A percentile compares a stretch with the other conserved stretches of the same genome.
Conservation (phyloP, 2,329 filamentous ascomycete species). For the Paecilomyces variotii region DNA sequence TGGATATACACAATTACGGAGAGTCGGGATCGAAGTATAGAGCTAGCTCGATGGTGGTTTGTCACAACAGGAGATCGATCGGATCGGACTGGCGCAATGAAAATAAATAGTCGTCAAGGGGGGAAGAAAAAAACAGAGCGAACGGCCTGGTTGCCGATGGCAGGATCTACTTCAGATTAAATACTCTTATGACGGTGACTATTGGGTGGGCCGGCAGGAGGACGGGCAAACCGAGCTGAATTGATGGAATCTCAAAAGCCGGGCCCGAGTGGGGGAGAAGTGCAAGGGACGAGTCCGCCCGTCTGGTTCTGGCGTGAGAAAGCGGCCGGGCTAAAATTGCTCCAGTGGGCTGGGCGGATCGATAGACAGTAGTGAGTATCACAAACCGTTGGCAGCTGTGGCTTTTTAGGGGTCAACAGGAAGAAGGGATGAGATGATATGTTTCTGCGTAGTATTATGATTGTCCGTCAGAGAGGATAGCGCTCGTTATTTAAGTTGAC, state of each 20-base stretch:
- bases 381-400: not conserved
- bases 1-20: not conserved
- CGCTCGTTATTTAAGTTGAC: not conserved
- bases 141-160: not conserved
- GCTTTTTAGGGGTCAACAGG: not conserved
- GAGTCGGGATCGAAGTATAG: not conserved
- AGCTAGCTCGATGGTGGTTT: no score
- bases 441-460: not conserved
- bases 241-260: constrained; percentile 1
- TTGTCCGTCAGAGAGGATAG: not conserved
- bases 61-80: not conserved
- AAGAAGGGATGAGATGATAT: not conserved
- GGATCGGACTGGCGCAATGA: not conserved
- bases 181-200: not conserved
- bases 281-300: constrained; percentile 6
- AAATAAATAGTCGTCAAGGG: not conserved
- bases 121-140: not conserved
- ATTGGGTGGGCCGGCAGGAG: not conserved
- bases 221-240: not conserved
- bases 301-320: constrained; percentile 4
- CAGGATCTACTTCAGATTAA: not conserved
- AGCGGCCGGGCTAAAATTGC: not conserved
- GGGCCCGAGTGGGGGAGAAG: constrained; percentile 11
- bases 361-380: no score
- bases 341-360: not conserved